Evolutionary conservation across 2,329 filamentous ascomycete species (phyloP).

Genomic region (Cladophialophora yegresii): DNA sequence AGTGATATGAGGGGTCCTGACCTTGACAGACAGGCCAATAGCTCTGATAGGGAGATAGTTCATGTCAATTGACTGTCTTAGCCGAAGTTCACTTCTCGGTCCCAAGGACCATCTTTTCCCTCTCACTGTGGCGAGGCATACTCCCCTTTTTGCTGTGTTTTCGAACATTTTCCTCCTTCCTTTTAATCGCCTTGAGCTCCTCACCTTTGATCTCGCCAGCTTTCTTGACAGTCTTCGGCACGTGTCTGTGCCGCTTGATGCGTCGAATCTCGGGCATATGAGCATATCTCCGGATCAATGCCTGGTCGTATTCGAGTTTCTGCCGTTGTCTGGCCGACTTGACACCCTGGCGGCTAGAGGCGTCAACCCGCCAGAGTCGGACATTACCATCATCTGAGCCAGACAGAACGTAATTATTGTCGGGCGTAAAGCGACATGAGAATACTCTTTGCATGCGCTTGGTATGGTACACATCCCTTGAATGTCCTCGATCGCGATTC

Average conservation of each 20-base stretch:
- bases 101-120: conserved; percentile 89
- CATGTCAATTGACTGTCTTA: background rate
- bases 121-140: conserved; percentile 70
- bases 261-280: conserved; percentile 96
- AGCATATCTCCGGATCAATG: conserved; percentile 77
- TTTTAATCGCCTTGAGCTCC: conserved; percentile 83
- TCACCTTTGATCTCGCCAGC: conserved; percentile 90
- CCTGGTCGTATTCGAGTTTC: conserved; percentile 87
- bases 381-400: conserved; percentile 94
- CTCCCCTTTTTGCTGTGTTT: conserved; percentile 85
- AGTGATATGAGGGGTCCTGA: background rate
- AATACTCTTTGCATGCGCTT: conserved; percentile 97
- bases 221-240: conserved; percentile 94
- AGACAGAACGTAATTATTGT: conserved; percentile 84
- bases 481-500: conserved; percentile 77
- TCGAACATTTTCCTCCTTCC: conserved; percentile 89
- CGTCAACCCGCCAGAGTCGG: conserved; percentile 84
- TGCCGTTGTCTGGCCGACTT: conserved; percentile 83
- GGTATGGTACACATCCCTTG: conserved; percentile 92
- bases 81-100: conserved; percentile 57
- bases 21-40: background rate
- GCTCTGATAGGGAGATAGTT: background rate
- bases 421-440: conserved; percentile 79
- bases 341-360: conserved; percentile 78
- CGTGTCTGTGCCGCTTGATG: conserved; percentile 86